A percentile compares a stretch with the other conserved stretches of the same genome.
Evolutionary conservation across 2,329 filamentous ascomycete species (phyloP).

Genomic region (Phialophora chinensis): DNA sequence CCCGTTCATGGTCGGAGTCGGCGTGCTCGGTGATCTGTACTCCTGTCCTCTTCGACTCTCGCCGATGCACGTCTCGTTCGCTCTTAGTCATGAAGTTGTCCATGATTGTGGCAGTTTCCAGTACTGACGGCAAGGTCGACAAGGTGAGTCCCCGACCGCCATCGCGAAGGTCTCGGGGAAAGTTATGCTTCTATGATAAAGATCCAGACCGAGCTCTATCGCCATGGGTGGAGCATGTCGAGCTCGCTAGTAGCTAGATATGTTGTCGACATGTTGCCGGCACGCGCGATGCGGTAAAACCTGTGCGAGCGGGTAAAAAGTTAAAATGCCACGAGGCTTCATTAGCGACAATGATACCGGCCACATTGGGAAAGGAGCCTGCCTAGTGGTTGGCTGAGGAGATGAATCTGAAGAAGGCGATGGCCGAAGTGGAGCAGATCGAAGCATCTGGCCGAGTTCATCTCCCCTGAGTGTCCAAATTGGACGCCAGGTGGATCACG

Average conservation of each 20-base stretch:
- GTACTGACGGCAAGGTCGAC: background rate
- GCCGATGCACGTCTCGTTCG: conserved; percentile 3
- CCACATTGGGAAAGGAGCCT: background rate
- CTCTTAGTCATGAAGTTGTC: background rate
- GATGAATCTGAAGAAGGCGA: background rate
- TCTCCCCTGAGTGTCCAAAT: background rate
- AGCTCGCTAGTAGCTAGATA: background rate
- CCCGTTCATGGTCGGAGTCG: background rate
- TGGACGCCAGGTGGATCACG: background rate
- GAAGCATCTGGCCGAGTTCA: background rate
- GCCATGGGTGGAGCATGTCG: background rate
- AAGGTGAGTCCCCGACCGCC: background rate
- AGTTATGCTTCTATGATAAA: background rate
- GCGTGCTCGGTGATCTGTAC: conserved; percentile 1
- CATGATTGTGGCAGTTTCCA: background rate
- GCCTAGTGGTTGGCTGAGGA: background rate
- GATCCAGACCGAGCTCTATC: background rate
- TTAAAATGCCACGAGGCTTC: conserved; percentile 4
- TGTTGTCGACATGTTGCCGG: background rate
- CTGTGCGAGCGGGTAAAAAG: background rate
- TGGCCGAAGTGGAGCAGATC: background rate
- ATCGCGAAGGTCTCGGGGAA: background rate
- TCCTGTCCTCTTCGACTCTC: background rate
- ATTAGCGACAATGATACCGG: background rate
- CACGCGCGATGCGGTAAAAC: background rate